phyloP scores from a whole-genome alignment of 495 filamentous ascomycete genomes.

The Penicillium cinerascens region DNA sequence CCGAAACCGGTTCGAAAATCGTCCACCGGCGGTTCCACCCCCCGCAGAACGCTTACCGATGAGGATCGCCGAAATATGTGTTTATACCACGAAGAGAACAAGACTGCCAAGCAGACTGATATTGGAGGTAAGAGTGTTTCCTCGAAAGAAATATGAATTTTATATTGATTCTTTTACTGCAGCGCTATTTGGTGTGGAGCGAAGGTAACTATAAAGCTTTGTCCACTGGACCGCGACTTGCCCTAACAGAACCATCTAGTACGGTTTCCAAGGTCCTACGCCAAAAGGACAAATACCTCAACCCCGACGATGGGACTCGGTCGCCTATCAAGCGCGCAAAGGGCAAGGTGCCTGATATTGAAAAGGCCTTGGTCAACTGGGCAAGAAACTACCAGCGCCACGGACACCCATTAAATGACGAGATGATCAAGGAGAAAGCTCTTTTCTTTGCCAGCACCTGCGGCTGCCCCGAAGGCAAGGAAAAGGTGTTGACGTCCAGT shows the following conservation, averaged over 20 bases:
- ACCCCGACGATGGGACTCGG: constrained; percentile 77
- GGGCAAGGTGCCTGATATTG: constrained; percentile 91
- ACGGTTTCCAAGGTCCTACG: constrained; percentile 97
- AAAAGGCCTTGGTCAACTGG: constrained; percentile 90
- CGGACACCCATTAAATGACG: constrained; percentile 74
- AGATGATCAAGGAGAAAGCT: constrained; percentile 83
- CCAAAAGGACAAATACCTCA: constrained; percentile 95
- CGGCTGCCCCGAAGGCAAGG: constrained; percentile 69
- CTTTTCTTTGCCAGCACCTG: constrained; percentile 77
- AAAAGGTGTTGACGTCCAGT: constrained; percentile 66
- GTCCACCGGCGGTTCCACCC: constrained; percentile 57
- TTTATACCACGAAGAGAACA: constrained; percentile 90
- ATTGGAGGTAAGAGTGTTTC: constrained; percentile 70
- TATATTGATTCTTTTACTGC: constrained; percentile 21
- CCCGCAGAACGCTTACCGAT: constrained; percentile 89
- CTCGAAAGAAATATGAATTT: constrained; percentile 10
- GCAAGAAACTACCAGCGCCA: constrained; percentile 74
- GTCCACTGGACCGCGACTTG: neutral
- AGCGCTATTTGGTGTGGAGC: constrained; percentile 95
- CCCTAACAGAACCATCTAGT: constrained; percentile 49
- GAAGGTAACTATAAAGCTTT: constrained; percentile 65
- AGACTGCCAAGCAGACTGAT: constrained; percentile 93
- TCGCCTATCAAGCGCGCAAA: constrained; percentile 88
- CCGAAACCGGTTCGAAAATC: constrained; percentile 49
- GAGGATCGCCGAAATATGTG: constrained; percentile 91